Conservation (phyloP, 306 rosid species). For the Datisca glomerata region DNA sequence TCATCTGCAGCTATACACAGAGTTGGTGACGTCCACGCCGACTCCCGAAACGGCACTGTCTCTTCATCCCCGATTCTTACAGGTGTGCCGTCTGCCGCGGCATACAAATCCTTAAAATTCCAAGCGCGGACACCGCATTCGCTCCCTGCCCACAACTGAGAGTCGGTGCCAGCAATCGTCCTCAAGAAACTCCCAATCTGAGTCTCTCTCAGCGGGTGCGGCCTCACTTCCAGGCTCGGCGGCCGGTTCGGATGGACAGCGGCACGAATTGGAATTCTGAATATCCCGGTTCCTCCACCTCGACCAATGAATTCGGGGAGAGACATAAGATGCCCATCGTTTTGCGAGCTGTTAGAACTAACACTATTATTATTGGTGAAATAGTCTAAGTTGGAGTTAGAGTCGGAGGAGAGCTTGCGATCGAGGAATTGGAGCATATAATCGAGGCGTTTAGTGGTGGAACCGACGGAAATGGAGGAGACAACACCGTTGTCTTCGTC, state of each 20-base stretch:
- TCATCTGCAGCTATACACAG: constrained; percentile 72
- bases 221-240: constrained; percentile 62
- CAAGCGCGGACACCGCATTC: constrained; percentile 65
- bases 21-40: constrained; percentile 44
- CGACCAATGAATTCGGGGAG: constrained; percentile 61
- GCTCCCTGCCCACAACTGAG: constrained; percentile 70
- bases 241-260: constrained; percentile 75
- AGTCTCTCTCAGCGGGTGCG: constrained; percentile 81
- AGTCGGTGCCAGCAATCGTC: constrained; percentile 34
- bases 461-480: constrained; percentile 37
- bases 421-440: constrained; percentile 86
- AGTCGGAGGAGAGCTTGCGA: constrained; percentile 43
- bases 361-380: constrained; percentile 1
- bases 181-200: constrained; percentile 72
- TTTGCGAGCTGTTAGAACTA: background rate
- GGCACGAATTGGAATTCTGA: constrained; percentile 44
- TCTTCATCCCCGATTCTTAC: constrained; percentile 48
- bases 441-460: constrained; percentile 72
- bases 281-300: constrained; percentile 65
- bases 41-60: constrained; percentile 60
- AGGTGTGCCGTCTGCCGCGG: constrained; percentile 20
- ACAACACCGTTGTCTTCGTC: constrained; percentile 34
- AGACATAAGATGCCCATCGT: constrained; percentile 5
- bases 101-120: constrained; percentile 51
- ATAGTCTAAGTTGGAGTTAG: background rate